A percentile compares a stretch with the other conserved stretches of the same genome.
These are phyloP conservation scores for Triticum aestivum DNA, from an alignment of 176 grass and related monocot genomes.

Conservation along the genomic window IWGSC_CS_RefSeq_v2.1 NC_057812.1:703602626-703603125, in stretches of 20 bases:
- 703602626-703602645: background rate
- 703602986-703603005: no score
- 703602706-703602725: background rate
- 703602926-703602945: background rate
- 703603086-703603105: no score
- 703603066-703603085: no score
- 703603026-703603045: no score
- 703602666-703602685: background rate
- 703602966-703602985: rapidly evolving
- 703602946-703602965: background rate
- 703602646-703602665: background rate
- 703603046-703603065: no score
- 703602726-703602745: background rate
- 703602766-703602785: background rate
- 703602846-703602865: background rate
- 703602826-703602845: background rate
- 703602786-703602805: rapidly evolving
- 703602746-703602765: no score
- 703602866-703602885: no score
- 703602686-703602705: background rate
- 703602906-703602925: no score
- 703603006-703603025: no score
- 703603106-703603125: no score
- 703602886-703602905: no score
- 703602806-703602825: background rate